Conservation (phyloP, 345 rosid species). For the Limnanthes douglasii region DNA sequence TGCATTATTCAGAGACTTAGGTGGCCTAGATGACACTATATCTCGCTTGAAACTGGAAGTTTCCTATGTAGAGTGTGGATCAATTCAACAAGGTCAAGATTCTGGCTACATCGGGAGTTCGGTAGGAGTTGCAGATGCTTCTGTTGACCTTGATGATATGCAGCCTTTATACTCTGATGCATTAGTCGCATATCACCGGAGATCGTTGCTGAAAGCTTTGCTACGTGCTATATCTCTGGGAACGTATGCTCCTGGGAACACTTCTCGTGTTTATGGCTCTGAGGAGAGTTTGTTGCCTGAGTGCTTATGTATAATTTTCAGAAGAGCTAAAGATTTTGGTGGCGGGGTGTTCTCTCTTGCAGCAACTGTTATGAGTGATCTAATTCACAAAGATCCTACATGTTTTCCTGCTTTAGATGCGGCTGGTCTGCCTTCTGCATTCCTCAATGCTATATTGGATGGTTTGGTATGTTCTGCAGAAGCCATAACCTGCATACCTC, state of each 20-base stretch:
- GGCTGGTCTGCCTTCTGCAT: slow-evolving; percentile 84
- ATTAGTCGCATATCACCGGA: slow-evolving; percentile 63
- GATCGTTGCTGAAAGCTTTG: slow-evolving; percentile 63
- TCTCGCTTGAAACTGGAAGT: slow-evolving; percentile 74
- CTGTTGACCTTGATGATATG: slow-evolving; percentile 35
- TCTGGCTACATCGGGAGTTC: slow-evolving; percentile 25
- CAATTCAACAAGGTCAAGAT: no score
- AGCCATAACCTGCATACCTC: slow-evolving; percentile 93
- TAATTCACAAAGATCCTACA: slow-evolving; percentile 95
- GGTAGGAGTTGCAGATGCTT: slow-evolving; percentile 19
- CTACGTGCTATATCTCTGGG: slow-evolving; percentile 90
- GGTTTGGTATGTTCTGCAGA: slow-evolving; percentile 78
- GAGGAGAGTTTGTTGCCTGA: slow-evolving; percentile 81
- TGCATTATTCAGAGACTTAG: slow-evolving; percentile 85
- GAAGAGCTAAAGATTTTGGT: slow-evolving; percentile 83
- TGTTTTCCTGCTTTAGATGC: slow-evolving; percentile 75
- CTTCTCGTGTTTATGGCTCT: slow-evolving; percentile 63
- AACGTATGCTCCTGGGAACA: slow-evolving; percentile 86
- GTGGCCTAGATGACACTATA: slow-evolving; percentile 91
- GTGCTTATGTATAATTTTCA: slow-evolving; percentile 68
- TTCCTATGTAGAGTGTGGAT: slow-evolving; percentile 47
- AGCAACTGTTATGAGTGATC: slow-evolving; percentile 91
- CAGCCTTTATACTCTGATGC: slow-evolving; percentile 75
- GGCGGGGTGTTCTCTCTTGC: slow-evolving; percentile 98
- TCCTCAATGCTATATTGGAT: slow-evolving; percentile 84